Evolutionary conservation across 768 basidiomycete species (phyloP).

Genomic region (Mycena haematopus): DNA sequence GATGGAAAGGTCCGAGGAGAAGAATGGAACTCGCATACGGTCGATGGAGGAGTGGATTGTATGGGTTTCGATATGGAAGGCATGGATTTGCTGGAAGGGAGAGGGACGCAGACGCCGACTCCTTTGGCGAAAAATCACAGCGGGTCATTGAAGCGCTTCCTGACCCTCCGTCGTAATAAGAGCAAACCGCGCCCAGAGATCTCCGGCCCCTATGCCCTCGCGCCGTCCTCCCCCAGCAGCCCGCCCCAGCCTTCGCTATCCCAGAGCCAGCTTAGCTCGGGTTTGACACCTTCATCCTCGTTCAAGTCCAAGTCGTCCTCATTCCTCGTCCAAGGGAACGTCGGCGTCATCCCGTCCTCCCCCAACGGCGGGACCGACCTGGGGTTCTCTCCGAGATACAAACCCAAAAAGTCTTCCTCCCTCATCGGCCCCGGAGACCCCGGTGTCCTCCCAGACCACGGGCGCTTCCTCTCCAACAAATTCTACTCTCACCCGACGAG

Average conservation of each 20-base stretch:
- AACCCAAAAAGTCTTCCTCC: conserved; percentile 22
- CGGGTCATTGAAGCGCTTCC: conserved; percentile 24
- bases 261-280: conserved; percentile 17
- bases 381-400: conserved; percentile 5
- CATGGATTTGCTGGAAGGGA: conserved; percentile 40
- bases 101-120: conserved; percentile 19
- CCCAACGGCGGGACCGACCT: conserved; percentile 26
- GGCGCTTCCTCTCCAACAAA: conserved; percentile 24
- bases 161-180: conserved; percentile 24
- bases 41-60: conserved; percentile 13
- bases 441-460: conserved; percentile 21
- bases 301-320: conserved; percentile 17
- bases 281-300: conserved; percentile 6
- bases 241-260: background rate
- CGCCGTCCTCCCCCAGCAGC: conserved; percentile 11
- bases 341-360: conserved; percentile 25
- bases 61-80: conserved; percentile 37
- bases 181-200: conserved; percentile 29
- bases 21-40: conserved; percentile 22
- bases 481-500: conserved; percentile 25
- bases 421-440: conserved; percentile 23
- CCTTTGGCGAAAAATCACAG: conserved; percentile 16
- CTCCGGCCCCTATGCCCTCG: conserved; percentile 29
- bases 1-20: conserved; percentile 29
- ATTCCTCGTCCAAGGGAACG: conserved; percentile 17